phyloP scores from a whole-genome alignment of 345 rosid species.

The rapeseed (Brassica napus) region DNA sequence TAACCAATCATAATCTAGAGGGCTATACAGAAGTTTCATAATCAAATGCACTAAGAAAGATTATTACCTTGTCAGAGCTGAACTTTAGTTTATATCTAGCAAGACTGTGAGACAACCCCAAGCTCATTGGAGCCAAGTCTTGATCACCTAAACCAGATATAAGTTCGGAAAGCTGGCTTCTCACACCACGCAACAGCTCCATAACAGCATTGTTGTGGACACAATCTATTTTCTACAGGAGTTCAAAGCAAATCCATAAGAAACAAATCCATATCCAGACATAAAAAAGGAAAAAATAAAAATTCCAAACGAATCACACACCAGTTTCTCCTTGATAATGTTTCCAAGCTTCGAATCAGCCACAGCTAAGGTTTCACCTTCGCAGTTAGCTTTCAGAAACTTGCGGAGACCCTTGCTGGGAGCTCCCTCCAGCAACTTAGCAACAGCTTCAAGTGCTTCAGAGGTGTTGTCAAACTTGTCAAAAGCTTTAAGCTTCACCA shows the following conservation, averaged over 20 bases:
- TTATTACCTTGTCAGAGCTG: constrained; percentile 78
- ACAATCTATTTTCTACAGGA: constrained; percentile 74
- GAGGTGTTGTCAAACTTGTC: constrained; percentile 86
- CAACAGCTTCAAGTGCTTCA: constrained; percentile 81
- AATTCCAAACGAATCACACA: too few species aligned
- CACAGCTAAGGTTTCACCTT: constrained; percentile 67
- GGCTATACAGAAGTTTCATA: neutral
- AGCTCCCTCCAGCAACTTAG: constrained; percentile 68
- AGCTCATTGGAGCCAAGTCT: constrained; percentile 93
- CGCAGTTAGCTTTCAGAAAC: constrained; percentile 70
- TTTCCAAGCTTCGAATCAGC: constrained; percentile 97
- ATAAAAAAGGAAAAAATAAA: too few species aligned
- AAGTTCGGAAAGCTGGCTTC: constrained; percentile 87
- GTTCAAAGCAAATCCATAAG: neutral
- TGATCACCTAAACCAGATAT: constrained; percentile 72
- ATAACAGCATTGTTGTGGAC: constrained; percentile 85
- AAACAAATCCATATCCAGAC: neutral
- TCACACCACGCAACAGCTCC: constrained; percentile 88
- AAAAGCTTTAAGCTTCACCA: constrained; percentile 83
- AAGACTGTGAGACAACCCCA: constrained; percentile 91
- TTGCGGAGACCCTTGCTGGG: constrained; percentile 80
- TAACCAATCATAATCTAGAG: neutral
- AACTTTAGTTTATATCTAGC: constrained; percentile 91
- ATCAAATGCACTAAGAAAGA: neutral
- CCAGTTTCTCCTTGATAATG: constrained; percentile 88